Conservation (phyloP, 352 stramenopile species). For the Globisporangium cylindrosporum region DNA sequence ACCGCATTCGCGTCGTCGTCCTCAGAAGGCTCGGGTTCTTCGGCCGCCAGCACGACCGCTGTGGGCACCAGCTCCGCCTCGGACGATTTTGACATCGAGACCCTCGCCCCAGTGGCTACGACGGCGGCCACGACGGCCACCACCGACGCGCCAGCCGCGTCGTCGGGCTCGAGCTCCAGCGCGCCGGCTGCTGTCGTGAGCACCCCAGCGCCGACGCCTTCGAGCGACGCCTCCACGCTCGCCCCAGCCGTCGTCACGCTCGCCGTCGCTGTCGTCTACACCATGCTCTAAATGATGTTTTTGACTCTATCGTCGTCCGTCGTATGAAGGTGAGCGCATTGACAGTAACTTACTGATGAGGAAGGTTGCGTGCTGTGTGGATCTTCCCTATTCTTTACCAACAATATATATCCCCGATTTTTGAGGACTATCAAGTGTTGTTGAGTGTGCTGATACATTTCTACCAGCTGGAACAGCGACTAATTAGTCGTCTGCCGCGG, state of each 20-base stretch:
- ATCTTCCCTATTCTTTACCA: conserved; percentile 3
- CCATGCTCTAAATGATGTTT: conserved; percentile 9
- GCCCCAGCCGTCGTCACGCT: conserved; percentile 4
- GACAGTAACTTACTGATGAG: conserved; percentile 5
- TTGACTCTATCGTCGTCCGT: no score
- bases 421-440: neutral
- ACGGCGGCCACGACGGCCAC: neutral
- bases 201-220: conserved; percentile 4
- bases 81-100: conserved; percentile 8
- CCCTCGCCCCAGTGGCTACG: neutral
- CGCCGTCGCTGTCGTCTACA: conserved; percentile 9
- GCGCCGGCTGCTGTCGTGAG: neutral
- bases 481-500: neutral
- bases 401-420: neutral
- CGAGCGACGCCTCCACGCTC: conserved; percentile 11
- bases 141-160: neutral
- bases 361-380: neutral
- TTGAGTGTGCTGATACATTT: no score
- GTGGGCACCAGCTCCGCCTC: neutral
- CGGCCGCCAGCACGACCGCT: neutral
- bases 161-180: neutral
- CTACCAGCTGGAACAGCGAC: neutral
- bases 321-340: neutral
- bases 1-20: conserved; percentile 8
- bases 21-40: conserved; percentile 4